A percentile compares a stretch with the other conserved stretches of the same genome.
Conservation (phyloP, 805 yeast genomes). For the Myxozyma nipponensis region DNA sequence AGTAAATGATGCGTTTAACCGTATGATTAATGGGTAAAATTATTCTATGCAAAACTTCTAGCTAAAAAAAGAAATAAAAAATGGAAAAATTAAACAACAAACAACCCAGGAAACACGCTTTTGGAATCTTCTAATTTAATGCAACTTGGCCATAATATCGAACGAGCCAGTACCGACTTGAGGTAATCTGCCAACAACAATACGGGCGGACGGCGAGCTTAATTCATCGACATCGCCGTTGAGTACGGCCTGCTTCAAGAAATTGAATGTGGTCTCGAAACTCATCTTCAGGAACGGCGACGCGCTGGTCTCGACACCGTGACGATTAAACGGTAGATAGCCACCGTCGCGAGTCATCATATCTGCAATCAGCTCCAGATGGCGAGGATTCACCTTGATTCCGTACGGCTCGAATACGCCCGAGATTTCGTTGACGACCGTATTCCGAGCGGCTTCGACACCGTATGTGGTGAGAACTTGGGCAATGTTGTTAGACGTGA, state of each 20-base stretch:
- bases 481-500: constrained; percentile 87
- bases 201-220: constrained; percentile 87
- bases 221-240: constrained; percentile 85
- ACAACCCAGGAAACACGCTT: neutral
- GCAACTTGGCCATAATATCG: constrained; percentile 49
- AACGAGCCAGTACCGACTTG: constrained; percentile 96
- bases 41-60: no score
- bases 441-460: constrained; percentile 98
- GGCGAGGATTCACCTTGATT: constrained; percentile 86
- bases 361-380: constrained; percentile 94
- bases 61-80: no score
- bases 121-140: no score
- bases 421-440: constrained; percentile 92
- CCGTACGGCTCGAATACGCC: constrained; percentile 96
- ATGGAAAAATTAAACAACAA: neutral
- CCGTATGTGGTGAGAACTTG: constrained; percentile 91
- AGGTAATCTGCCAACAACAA: constrained; percentile 86
- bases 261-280: constrained; percentile 96
- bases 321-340: constrained; percentile 94
- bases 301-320: constrained; percentile 93
- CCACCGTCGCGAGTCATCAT: constrained; percentile 99
- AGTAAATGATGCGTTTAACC: no score
- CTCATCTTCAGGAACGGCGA: constrained; percentile 99
- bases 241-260: constrained; percentile 91
- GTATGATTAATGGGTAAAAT: no score